phyloP scores from a whole-genome alignment of 768 basidiomycete genomes.

The Leccinum variicolor region DNA sequence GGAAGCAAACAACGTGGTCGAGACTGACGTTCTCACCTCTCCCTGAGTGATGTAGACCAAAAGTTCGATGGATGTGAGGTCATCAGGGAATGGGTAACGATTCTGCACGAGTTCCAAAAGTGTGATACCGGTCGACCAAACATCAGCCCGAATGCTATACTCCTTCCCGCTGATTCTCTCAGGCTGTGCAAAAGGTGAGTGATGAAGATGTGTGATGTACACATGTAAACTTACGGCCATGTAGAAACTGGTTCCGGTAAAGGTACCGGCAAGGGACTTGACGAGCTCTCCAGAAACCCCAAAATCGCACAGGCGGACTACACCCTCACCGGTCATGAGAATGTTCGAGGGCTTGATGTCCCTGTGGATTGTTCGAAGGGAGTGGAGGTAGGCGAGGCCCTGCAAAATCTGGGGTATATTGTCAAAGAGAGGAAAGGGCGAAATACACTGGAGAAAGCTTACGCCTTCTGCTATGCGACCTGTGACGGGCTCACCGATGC shows the following conservation, averaged over 20 bases:
- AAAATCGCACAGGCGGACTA: conserved; percentile 93
- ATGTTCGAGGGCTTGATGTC: conserved; percentile 96
- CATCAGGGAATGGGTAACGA: conserved; percentile 91
- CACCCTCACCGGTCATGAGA: conserved; percentile 81
- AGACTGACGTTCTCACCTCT: conserved; percentile 47
- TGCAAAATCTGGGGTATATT: conserved; percentile 60
- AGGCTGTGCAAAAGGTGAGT: conserved; percentile 49
- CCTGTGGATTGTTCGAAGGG: conserved; percentile 89
- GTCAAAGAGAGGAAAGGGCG: conserved; percentile 6
- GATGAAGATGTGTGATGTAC: background rate
- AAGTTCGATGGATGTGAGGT: conserved; percentile 91
- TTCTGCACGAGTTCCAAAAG: conserved; percentile 92
- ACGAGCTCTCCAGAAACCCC: conserved; percentile 97
- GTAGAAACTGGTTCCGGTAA: conserved; percentile 96
- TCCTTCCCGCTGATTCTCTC: conserved; percentile 90
- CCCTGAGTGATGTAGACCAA: conserved; percentile 85
- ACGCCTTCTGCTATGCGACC: conserved; percentile 94
- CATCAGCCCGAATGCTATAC: conserved; percentile 94
- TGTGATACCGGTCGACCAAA: conserved; percentile 97
- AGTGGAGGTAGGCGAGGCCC: conserved; percentile 92
- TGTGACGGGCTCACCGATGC: conserved; percentile 84
- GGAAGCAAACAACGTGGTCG: conserved; percentile 8
- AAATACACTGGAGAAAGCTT: conserved; percentile 25
- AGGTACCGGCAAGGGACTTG: conserved; percentile 88
- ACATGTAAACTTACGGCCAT: conserved; percentile 79